phyloP scores from a whole-genome alignment of 768 basidiomycete species.

The Russula emetica region DNA sequence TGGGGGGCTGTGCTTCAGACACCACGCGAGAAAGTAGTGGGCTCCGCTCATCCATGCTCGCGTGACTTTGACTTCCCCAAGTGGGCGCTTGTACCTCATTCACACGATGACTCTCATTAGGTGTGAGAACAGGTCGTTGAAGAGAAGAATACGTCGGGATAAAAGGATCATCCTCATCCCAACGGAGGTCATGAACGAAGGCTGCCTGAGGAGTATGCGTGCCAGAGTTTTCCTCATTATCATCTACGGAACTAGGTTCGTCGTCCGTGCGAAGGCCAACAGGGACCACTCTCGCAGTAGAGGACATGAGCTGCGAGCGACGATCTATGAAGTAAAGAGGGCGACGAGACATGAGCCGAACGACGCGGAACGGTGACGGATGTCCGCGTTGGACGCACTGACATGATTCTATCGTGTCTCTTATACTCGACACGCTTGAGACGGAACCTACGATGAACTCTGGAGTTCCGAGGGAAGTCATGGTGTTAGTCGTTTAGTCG shows the following conservation, averaged over 20 bases:
- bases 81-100: background rate
- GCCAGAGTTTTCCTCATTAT: slow-evolving; percentile 9
- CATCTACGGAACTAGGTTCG: slow-evolving; percentile 4
- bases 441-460: slow-evolving; percentile 20
- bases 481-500: background rate
- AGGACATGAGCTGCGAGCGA: slow-evolving; percentile 22
- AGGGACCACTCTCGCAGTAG: slow-evolving; percentile 9
- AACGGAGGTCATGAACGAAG: background rate
- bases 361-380: background rate
- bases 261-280: slow-evolving; percentile 3
- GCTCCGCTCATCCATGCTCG: slow-evolving; percentile 14
- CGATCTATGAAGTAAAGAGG: slow-evolving; percentile 17
- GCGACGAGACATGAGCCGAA: slow-evolving; percentile 1
- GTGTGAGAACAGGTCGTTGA: background rate
- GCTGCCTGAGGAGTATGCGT: background rate
- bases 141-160: slow-evolving; percentile 7
- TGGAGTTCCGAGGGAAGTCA: slow-evolving; percentile 5
- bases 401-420: slow-evolving; percentile 23
- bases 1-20: slow-evolving; percentile 8
- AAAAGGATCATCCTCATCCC: slow-evolving; percentile 13
- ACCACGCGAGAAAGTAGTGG: slow-evolving; percentile 8
- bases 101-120: background rate
- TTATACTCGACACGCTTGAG: slow-evolving; percentile 21
- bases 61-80: background rate
- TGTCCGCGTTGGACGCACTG: slow-evolving; percentile 6